phyloP scores from a whole-genome alignment of 768 basidiomycete genomes.

The Mycena galopus region DNA sequence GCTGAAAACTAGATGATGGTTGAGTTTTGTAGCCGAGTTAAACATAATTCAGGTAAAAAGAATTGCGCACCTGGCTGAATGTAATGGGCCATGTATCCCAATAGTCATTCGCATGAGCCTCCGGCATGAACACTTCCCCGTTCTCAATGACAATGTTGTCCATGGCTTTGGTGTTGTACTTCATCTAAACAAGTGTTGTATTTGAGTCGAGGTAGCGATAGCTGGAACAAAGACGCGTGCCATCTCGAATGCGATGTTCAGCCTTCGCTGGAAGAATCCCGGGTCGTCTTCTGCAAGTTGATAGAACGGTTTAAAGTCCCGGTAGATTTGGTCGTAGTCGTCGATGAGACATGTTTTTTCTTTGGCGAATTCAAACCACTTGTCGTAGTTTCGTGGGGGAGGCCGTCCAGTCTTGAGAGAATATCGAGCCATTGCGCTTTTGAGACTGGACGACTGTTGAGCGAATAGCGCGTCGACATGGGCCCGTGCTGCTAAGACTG shows the following conservation, averaged over 20 bases:
- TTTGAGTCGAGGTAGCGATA: neutral
- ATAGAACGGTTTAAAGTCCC: conserved; percentile 25
- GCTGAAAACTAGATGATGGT: conserved; percentile 3
- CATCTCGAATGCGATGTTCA: neutral
- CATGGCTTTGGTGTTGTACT: neutral
- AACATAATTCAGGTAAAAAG: neutral
- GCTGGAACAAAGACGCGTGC: neutral
- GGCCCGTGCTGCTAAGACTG: neutral
- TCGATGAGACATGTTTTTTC: conserved; percentile 30
- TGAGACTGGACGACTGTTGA: conserved; percentile 7
- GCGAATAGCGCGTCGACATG: conserved; percentile 17
- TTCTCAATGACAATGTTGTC: neutral
- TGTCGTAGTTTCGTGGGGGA: conserved; percentile 24
- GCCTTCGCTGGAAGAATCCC: conserved; percentile 4
- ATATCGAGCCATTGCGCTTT: conserved; percentile 14
- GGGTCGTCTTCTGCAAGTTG: conserved; percentile 21
- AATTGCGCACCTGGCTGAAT: conserved; percentile 1
- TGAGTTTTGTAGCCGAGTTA: neutral
- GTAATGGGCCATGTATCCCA: conserved; percentile 12
- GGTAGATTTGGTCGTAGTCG: conserved; percentile 24
- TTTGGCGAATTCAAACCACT: conserved; percentile 23
- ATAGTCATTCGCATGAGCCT: neutral
- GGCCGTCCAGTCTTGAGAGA: conserved; percentile 8
- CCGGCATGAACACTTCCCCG: conserved; percentile 6
- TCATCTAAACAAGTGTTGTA: neutral